Evolutionary conservation across 2,329 filamentous ascomycete species (phyloP), one percentile per base, ranked within the genome.

Genomic region (Sphaerostilbella broomeana): DNA sequence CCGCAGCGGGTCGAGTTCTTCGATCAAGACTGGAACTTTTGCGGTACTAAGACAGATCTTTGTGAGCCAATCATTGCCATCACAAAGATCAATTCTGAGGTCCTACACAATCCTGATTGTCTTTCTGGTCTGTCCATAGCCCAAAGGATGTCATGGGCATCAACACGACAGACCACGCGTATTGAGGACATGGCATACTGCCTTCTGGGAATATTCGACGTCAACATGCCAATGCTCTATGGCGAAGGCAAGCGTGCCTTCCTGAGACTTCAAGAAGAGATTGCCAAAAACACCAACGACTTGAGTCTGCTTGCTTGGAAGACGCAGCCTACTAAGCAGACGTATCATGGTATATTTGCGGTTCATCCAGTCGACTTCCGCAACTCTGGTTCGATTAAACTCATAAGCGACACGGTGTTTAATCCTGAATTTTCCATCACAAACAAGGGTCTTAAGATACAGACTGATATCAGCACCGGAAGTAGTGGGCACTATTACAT

Each of bases 191-290:
- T 42, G 27, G 48, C 52, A 3, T 56, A 55, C 32, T 51, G 48
- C 32, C 45, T 54, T 2, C 44, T 56, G 17, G 52, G 52, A 8
- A 36, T 56, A 1, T 51, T 56, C 18, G 47, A 38, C 15, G 41
- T 55, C 24, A 47, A 50, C 35, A 54, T 56, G 51, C 50, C 53
- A 3, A 35, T 54, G 34, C 46, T 54, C 15, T 56, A 54, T 26
- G 53, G 52, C 10, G 54, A 56, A 26, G 53, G 53, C 2, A 32
- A 39, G 12, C 39, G 43, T 5, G 51, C 51, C 1, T 52, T 54
- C 28, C 13, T 43, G 6, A 35, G 53, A 5, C 39, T 55, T 7
- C 51, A 54, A 39, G 51, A 54, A 38, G 50, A 51, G 25, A 49
- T 56, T n/a, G 42, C 50, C 6, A 41, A 45, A 20, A 26, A 30